A percentile compares a stretch with the other conserved stretches of the same genome.
These are phyloP conservation scores for Penicillium brevicompactum DNA, from an alignment of 2,329 filamentous ascomycete species.

Conservation along the genomic window DNA sequence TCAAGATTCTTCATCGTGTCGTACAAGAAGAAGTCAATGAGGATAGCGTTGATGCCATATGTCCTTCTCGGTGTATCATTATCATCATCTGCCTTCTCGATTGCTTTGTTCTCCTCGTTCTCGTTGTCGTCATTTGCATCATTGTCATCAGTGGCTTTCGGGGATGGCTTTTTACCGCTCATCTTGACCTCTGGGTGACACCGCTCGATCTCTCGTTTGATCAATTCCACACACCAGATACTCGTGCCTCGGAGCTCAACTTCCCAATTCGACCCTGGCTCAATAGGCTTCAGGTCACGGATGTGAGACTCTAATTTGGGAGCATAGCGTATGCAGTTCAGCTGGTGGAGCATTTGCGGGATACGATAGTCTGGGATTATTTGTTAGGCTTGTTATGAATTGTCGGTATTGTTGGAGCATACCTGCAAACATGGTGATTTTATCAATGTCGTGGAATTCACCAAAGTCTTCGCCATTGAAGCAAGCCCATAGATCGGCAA, in stretches of 20 bases:
- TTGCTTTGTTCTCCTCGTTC: constrained; percentile 9
- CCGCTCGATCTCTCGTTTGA: constrained; percentile 75
- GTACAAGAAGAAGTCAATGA: constrained; percentile 97
- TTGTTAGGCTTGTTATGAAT: neutral
- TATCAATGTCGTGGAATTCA: constrained; percentile 84
- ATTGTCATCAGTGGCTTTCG: neutral
- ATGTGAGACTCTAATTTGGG: constrained; percentile 76
- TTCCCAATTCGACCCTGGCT: constrained; percentile 76
- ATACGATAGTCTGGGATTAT: constrained; percentile 75
- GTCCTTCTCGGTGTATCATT: constrained; percentile 21
- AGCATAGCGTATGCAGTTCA: constrained; percentile 83
- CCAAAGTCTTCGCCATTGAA: constrained; percentile 82
- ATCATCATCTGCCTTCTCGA: constrained; percentile 7
- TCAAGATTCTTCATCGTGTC: constrained; percentile 90
- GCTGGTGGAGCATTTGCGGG: constrained; percentile 83
- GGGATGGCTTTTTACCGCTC: constrained; percentile 3
- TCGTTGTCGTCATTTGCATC: constrained; percentile 7
- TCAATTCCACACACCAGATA: constrained; percentile 93
- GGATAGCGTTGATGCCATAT: constrained; percentile 72
- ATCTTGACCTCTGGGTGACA: constrained; percentile 67
- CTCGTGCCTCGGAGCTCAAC: constrained; percentile 88
- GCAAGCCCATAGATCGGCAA: constrained; percentile 95
- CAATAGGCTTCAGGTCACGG: constrained; percentile 63
- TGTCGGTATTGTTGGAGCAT: constrained; percentile 7
- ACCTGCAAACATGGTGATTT: constrained; percentile 95